Evolutionary conservation across 441 rosid genomes (phyloP).

Genomic region (Omphalea diandra): DNA sequence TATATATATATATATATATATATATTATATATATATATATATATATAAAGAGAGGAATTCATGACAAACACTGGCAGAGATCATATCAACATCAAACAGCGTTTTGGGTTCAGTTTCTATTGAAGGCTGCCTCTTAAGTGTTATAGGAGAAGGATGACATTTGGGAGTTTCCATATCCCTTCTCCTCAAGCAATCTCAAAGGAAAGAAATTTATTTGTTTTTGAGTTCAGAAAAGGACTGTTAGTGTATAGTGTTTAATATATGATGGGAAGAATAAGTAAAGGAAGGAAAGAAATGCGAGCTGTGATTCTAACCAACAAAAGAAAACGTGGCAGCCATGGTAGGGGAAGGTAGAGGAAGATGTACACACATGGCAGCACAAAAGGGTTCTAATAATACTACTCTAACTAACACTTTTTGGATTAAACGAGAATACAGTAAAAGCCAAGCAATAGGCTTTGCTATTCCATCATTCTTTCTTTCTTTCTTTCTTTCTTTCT

Average conservation of each 20-base stretch:
- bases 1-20: too few species aligned
- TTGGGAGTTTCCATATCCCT: too few species aligned
- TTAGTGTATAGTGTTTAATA: too few species aligned
- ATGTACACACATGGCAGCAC: constrained; percentile 16
- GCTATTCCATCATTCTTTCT: neutral
- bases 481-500: too few species aligned
- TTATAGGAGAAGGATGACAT: neutral
- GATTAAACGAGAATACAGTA: neutral
- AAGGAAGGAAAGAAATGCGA: neutral
- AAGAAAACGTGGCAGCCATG: constrained; percentile 21
- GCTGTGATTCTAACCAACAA: neutral
- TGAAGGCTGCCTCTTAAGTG: constrained; percentile 14
- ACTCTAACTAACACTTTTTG: neutral
- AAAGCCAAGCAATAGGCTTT: neutral
- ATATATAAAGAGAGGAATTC: too few species aligned
- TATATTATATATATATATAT: too few species aligned
- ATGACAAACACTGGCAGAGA: constrained; percentile 27
- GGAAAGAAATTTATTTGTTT: too few species aligned
- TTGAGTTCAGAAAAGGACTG: too few species aligned
- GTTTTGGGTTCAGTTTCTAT: constrained; percentile 26
- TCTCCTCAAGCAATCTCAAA: too few species aligned
- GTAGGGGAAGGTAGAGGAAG: neutral
- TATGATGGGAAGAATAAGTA: too few species aligned
- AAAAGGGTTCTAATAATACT: too few species aligned
- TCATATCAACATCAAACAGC: constrained; percentile 18